These are phyloP conservation scores for Rhododendron molle DNA, from an alignment of 148 eudicot species.

Conservation along the genomic window DNA sequence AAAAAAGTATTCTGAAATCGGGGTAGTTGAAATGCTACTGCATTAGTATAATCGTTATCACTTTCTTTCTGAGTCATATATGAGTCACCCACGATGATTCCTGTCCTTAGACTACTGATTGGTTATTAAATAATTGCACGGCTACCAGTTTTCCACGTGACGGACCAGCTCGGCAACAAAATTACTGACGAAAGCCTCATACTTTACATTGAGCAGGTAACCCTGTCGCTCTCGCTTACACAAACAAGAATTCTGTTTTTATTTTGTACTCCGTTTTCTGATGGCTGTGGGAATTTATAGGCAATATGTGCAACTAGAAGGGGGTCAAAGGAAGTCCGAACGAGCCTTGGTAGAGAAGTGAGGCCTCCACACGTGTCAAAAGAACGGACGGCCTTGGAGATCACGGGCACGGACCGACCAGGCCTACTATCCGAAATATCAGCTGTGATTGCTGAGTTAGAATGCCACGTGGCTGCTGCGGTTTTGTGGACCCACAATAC, in stretches of 20 bases:
- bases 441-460: conserved; percentile 58
- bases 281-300: conserved; percentile 11
- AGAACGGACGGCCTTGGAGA: conserved; percentile 62
- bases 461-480: conserved; percentile 61
- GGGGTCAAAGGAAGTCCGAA: conserved; percentile 25
- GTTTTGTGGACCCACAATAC: conserved; percentile 81
- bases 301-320: conserved; percentile 45
- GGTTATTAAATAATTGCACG: conserved; percentile 19
- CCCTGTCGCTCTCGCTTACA: conserved; percentile 3
- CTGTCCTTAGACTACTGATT: conserved; percentile 13
- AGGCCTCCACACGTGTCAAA: conserved; percentile 31
- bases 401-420: conserved; percentile 68
- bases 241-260: not conserved
- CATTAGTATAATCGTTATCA: not conserved
- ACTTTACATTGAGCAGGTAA: conserved; percentile 66
- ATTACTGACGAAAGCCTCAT: conserved; percentile 67
- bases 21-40: not conserved
- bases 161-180: conserved; percentile 75
- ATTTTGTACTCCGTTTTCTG: not conserved
- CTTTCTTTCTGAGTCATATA: conserved; percentile 3
- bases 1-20: not conserved
- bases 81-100: conserved; percentile 8
- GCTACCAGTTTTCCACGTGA: conserved; percentile 79
- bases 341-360: conserved; percentile 11
- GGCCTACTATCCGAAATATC: conserved; percentile 82